Base-by-base conservation (phyloP, 352 stramenopile genomes). In the Pythium volutum region DNA sequence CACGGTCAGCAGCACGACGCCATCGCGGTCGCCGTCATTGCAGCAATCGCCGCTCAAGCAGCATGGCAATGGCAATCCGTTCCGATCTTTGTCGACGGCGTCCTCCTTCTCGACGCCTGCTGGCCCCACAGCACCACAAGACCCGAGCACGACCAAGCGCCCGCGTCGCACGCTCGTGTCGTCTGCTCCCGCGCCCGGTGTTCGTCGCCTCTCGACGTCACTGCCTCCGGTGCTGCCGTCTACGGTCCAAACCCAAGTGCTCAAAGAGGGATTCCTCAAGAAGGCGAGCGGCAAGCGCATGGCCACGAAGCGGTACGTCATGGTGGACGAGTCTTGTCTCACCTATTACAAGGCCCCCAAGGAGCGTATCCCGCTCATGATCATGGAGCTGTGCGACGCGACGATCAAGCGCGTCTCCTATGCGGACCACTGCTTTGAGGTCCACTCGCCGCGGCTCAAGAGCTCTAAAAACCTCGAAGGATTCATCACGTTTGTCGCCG, bases 291-390 rank as follows among this genome's bases (percentile, higher is more conserved):
- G 85, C 3, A 88, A 84, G 65, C 84, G 83, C 5, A 89, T 84
- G 77, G 87, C 87, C 6, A 91, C 75, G 16, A 95, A 95, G 66
- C 84, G 88, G 4, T 93, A 95, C 66, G 88, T 96, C 39, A 84
- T 95, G 66, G 75, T 95, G 16, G 88, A 96, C 54, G 82, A 94
- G 50, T 71, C 84, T 5, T 93, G 82, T 56, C 60, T 95, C 48
- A 87, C 87, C 16, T 91, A 91, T 69, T 95, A 94, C 76, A 95
- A 94, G 71, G 77, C 74, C 0, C 74, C 85, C 18, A 92, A 91
- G 33, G 87, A 95, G 54, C 79, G 80, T 55, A 90, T 95, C 51
- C 88, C 87, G 55, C 67, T 95, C 23, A 87, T 89, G 70, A 89
- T 95, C 59, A 74, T 95, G 26, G 84, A 95, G 64, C 68, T 93